Conservation (phyloP, 805 yeast species). For the Kluyveromyces aestuarii region DNA sequence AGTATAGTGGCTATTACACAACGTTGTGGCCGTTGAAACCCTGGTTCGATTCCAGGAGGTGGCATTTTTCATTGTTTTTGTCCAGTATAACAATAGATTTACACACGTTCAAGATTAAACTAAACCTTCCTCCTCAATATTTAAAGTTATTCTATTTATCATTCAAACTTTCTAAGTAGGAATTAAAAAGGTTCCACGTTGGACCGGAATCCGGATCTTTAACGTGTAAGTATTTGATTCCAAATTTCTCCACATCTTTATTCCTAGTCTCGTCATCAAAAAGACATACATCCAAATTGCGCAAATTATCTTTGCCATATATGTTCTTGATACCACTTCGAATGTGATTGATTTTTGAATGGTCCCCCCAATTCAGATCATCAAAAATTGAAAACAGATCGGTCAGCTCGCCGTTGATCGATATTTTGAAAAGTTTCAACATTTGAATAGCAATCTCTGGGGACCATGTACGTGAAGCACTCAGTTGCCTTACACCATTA, state of each 20-base stretch:
- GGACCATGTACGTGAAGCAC: conserved; percentile 73
- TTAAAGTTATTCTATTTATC: not conserved
- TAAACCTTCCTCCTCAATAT: too few relatives aligned
- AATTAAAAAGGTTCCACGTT: not conserved
- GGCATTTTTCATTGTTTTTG: conserved; percentile 31
- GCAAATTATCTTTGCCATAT: conserved; percentile 42
- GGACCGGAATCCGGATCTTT: conserved; percentile 25
- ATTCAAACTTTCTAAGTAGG: not conserved
- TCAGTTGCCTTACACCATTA: conserved; percentile 43
- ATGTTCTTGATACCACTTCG: conserved; percentile 48
- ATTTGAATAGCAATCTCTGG: conserved; percentile 69
- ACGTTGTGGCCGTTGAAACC: conserved; percentile 70
- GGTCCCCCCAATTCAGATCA: conserved; percentile 61
- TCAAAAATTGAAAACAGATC: conserved; percentile 36
- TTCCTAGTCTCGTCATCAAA: conserved; percentile 80
- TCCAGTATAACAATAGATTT: too few relatives aligned
- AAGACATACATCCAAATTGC: conserved; percentile 33
- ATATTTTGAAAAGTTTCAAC: conserved; percentile 43
- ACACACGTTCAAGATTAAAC: too few relatives aligned
- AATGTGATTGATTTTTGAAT: conserved; percentile 45
- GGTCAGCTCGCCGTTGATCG: conserved; percentile 28
- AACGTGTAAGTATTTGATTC: conserved; percentile 62
- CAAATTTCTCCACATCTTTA: conserved; percentile 60
- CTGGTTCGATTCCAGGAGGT: conserved; percentile 68
- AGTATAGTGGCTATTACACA: conserved; percentile 65